A percentile compares a stretch with the other conserved stretches of the same genome.
Evolutionary conservation across 768 basidiomycete species (phyloP).

Genomic region (Suillus variegatus): DNA sequence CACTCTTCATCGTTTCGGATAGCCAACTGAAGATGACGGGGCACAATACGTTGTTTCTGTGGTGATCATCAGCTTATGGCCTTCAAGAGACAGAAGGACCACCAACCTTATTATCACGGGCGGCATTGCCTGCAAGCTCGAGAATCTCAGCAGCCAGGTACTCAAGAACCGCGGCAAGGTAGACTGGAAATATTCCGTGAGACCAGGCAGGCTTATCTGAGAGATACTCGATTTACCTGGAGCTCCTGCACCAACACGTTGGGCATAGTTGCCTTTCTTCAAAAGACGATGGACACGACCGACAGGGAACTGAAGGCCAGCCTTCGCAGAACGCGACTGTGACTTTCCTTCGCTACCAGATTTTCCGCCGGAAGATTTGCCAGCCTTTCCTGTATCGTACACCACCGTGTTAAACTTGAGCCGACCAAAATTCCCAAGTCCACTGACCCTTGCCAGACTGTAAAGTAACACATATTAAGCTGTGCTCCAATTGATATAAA

Average conservation of each 20-base stretch:
- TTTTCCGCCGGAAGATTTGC: conserved; percentile 52
- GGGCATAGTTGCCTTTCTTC: conserved; percentile 86
- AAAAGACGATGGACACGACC: conserved; percentile 91
- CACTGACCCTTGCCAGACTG: conserved; percentile 35
- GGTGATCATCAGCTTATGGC: neutral
- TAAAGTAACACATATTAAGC: conserved; percentile 6
- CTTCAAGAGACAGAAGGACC: neutral
- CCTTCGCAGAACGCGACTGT: conserved; percentile 72
- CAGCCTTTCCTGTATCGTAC: conserved; percentile 49
- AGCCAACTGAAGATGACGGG: conserved; percentile 89
- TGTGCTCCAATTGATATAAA: neutral
- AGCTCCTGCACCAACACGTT: conserved; percentile 88
- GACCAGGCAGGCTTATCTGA: neutral
- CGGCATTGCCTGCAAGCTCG: conserved; percentile 87
- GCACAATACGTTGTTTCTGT: conserved; percentile 91
- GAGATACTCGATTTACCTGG: conserved; percentile 51
- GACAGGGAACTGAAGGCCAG: conserved; percentile 83
- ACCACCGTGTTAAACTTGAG: conserved; percentile 9
- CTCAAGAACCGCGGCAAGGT: conserved; percentile 89
- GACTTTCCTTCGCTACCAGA: conserved; percentile 52
- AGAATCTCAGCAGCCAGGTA: conserved; percentile 94
- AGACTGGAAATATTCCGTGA: conserved; percentile 48
- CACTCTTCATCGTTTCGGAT: conserved; percentile 91
- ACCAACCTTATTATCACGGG: conserved; percentile 35
- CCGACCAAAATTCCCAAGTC: neutral